Percentiles rank a stretch among this genome's conserved stretches.
Evolutionary conservation across 108 stramenopile genomes (phyloP).

Genomic region (Ochromonas danica): DNA sequence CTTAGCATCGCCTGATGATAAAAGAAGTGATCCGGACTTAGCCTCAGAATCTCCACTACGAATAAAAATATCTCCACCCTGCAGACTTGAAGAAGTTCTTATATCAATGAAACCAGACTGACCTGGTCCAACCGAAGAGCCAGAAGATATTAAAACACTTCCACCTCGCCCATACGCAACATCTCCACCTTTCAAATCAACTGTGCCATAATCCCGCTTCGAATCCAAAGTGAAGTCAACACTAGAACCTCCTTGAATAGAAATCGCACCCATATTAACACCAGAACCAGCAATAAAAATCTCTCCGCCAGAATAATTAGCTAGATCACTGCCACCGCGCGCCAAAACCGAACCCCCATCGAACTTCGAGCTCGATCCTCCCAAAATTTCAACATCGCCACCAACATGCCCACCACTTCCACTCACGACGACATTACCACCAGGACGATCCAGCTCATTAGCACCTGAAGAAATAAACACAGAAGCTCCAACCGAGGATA

Average conservation of each 20-base stretch:
- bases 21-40: too few relatives aligned
- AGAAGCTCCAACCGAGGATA: background rate
- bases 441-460: background rate
- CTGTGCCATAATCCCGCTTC: too few relatives aligned
- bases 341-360: background rate
- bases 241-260: too few relatives aligned
- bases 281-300: background rate
- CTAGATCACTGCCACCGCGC: background rate
- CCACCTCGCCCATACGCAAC: too few relatives aligned
- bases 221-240: too few relatives aligned
- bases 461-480: background rate
- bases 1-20: too few relatives aligned
- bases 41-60: background rate
- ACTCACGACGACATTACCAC: background rate
- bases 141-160: too few relatives aligned
- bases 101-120: too few relatives aligned
- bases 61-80: slow-evolving; percentile 13
- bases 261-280: too few relatives aligned
- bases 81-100: too few relatives aligned
- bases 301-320: background rate
- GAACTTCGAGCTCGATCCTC: background rate
- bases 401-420: background rate
- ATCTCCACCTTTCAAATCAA: too few relatives aligned
- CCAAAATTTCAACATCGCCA: background rate
- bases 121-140: too few relatives aligned